A percentile compares a stretch with the other conserved stretches of the same genome.
phyloP scores from a whole-genome alignment of 345 rosid species.

The Sonneratia alba region DNA sequence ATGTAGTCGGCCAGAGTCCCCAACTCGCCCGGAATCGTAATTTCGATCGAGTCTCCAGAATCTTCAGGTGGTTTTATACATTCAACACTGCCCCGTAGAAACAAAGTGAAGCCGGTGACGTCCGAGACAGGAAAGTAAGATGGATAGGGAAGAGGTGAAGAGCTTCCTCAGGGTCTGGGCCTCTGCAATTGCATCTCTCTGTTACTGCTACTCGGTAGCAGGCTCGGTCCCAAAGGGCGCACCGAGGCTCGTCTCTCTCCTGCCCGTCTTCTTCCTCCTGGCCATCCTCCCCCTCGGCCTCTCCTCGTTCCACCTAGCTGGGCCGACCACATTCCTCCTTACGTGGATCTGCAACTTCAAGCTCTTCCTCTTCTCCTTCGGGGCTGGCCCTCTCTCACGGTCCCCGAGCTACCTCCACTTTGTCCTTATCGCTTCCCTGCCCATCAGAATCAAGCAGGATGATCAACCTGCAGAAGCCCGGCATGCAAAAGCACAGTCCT shows the following conservation, averaged over 20 bases:
- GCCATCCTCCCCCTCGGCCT: slow-evolving; percentile 22
- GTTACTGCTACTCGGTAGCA: slow-evolving; percentile 22
- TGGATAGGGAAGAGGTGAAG: slow-evolving; percentile 7
- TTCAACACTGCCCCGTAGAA: too few relatives aligned
- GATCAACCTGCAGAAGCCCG: neutral
- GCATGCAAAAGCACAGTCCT: too few relatives aligned
- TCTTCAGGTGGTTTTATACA: too few relatives aligned
- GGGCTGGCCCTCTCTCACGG: slow-evolving; percentile 27
- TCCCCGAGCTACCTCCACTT: slow-evolving; percentile 28
- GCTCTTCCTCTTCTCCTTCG: slow-evolving; percentile 41
- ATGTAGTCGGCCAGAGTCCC: too few relatives aligned
- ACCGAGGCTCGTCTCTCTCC: slow-evolving; percentile 25
- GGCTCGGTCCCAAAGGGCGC: slow-evolving; percentile 21
- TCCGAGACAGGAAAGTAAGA: neutral
- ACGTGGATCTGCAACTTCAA: slow-evolving; percentile 33
- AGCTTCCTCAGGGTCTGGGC: slow-evolving; percentile 26
- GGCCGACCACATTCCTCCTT: slow-evolving; percentile 24
- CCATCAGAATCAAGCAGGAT: slow-evolving; percentile 25
- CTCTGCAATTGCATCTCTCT: slow-evolving; percentile 11
- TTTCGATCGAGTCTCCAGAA: too few relatives aligned
- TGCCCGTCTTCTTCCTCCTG: slow-evolving; percentile 34
- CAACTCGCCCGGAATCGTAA: too few relatives aligned
- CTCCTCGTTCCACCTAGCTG: slow-evolving; percentile 16
- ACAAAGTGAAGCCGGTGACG: too few relatives aligned
- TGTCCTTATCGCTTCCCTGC: slow-evolving; percentile 44